A percentile compares a stretch with the other conserved stretches of the same genome.
Evolutionary conservation across 352 stramenopile species (phyloP).

Genomic region (Globisporangium cederbergense): DNA sequence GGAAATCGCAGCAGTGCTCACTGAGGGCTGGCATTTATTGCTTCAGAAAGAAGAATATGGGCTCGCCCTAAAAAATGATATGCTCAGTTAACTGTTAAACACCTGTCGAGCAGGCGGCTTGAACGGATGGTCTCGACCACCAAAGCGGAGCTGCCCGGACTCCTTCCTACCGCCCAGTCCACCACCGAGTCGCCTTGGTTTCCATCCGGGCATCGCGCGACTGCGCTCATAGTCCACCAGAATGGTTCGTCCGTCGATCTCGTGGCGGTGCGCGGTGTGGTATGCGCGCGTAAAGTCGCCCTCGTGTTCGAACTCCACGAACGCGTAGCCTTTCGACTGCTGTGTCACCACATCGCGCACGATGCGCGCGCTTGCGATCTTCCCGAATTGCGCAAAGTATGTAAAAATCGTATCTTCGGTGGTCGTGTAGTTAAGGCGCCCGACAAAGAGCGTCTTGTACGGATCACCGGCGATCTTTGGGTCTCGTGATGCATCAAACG

Average conservation of each 20-base stretch:
- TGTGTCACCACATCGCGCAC: slow-evolving; percentile 63
- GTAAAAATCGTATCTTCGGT: slow-evolving; percentile 39
- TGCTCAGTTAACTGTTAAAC: neutral
- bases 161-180: slow-evolving; percentile 77
- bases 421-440: slow-evolving; percentile 52
- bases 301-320: slow-evolving; percentile 66
- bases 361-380: slow-evolving; percentile 47
- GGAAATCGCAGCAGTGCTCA: too few species aligned
- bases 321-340: slow-evolving; percentile 74
- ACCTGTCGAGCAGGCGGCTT: slow-evolving; percentile 25
- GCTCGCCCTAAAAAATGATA: too few species aligned
- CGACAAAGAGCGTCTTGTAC: slow-evolving; percentile 72
- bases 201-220: slow-evolving; percentile 79
- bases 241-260: slow-evolving; percentile 57
- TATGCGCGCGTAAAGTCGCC: slow-evolving; percentile 60
- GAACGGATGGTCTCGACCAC: slow-evolving; percentile 72
- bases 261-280: slow-evolving; percentile 38
- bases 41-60: too few species aligned
- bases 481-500: slow-evolving; percentile 54
- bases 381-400: slow-evolving; percentile 49
- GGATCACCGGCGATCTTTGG: slow-evolving; percentile 62
- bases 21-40: too few species aligned
- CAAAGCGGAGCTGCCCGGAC: slow-evolving; percentile 81
- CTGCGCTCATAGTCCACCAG: slow-evolving; percentile 79
- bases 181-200: slow-evolving; percentile 71